These are phyloP conservation scores for Yamadazyma epiphylla DNA, from an alignment of 1,139 yeast genomes.

Conservation along the genomic window DNA sequence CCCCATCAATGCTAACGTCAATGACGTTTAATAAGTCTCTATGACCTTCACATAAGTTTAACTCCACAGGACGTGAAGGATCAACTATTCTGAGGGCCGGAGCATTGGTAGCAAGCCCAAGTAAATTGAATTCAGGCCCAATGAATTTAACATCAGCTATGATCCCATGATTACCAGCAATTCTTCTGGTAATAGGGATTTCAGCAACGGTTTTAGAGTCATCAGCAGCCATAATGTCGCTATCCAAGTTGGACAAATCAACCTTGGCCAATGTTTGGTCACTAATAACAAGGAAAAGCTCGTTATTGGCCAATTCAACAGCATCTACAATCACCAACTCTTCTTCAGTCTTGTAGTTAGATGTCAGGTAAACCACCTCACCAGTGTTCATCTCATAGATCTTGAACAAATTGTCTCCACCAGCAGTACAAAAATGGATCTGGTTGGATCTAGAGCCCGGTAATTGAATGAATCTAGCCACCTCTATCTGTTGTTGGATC, in stretches of 20 bases:
- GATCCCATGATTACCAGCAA: constrained; percentile 95
- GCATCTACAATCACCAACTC: constrained; percentile 67
- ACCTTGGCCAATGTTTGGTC: constrained; percentile 78
- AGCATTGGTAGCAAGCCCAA: constrained; percentile 91
- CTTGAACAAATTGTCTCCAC: constrained; percentile 65
- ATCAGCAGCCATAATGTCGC: constrained; percentile 11
- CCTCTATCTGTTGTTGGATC: constrained; percentile 74
- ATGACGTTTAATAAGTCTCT: constrained; percentile 77
- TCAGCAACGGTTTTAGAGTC: constrained; percentile 14
- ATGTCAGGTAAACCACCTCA: constrained; percentile 41
- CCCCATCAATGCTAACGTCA: constrained; percentile 75
- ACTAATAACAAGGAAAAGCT: constrained; percentile 52
- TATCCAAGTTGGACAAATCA: constrained; percentile 19
- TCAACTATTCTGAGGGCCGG: constrained; percentile 80
- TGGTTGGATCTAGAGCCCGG: constrained; percentile 13
- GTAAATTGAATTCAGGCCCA: constrained; percentile 52
- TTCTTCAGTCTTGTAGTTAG: constrained; percentile 51
- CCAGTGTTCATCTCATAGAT: constrained; percentile 52
- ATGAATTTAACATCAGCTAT: constrained; percentile 82
- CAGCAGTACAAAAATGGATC: constrained; percentile 63
- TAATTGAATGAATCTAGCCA: constrained; percentile 59
- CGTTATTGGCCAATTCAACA: constrained; percentile 23
- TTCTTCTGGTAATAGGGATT: constrained; percentile 46
- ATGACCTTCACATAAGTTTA: constrained; percentile 73
- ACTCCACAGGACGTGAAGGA: constrained; percentile 55